Evolutionary conservation across 306 rosid species (phyloP).

Genomic region (Trifolium dubium): DNA sequence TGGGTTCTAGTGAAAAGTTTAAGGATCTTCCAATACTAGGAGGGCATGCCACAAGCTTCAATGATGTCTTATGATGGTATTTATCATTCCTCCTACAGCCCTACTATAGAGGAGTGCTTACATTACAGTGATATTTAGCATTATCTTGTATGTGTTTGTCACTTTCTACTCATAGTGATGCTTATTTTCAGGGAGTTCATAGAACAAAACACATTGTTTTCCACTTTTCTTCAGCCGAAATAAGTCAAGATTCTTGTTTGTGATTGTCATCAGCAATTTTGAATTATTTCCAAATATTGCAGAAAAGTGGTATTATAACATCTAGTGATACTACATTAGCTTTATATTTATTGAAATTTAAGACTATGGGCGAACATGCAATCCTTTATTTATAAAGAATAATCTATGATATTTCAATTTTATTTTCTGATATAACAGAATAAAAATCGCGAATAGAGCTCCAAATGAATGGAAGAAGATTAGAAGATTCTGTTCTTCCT

Average conservation of each 20-base stretch:
- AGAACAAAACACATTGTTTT: neutral
- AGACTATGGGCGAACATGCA: conserved; percentile 19
- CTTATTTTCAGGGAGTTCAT: conserved; percentile 2
- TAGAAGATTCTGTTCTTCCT: conserved; percentile 11
- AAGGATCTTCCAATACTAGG: conserved; percentile 24
- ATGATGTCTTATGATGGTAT: neutral
- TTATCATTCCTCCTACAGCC: neutral
- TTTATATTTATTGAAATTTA: conserved; percentile 34
- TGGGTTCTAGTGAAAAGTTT: neutral
- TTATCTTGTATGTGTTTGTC: neutral
- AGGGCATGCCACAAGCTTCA: conserved; percentile 28
- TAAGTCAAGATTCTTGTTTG: conserved; percentile 7
- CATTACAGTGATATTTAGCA: neutral
- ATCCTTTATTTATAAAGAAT: conserved; percentile 32
- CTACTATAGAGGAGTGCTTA: conserved; percentile 6
- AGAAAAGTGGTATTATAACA: neutral
- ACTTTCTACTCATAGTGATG: neutral
- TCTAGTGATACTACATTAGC: conserved; percentile 30
- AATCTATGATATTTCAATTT: conserved; percentile 23
- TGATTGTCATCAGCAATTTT: neutral
- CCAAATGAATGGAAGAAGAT: conserved; percentile 27
- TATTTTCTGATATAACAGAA: conserved; percentile 26
- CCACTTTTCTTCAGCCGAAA: neutral
- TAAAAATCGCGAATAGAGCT: neutral
- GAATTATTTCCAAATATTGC: neutral